Percentiles rank a stretch among this genome's conserved stretches.
Evolutionary conservation across 225 moss, liverwort and hornwort species (phyloP).

Genomic region (Pleurozium schreberi): DNA sequence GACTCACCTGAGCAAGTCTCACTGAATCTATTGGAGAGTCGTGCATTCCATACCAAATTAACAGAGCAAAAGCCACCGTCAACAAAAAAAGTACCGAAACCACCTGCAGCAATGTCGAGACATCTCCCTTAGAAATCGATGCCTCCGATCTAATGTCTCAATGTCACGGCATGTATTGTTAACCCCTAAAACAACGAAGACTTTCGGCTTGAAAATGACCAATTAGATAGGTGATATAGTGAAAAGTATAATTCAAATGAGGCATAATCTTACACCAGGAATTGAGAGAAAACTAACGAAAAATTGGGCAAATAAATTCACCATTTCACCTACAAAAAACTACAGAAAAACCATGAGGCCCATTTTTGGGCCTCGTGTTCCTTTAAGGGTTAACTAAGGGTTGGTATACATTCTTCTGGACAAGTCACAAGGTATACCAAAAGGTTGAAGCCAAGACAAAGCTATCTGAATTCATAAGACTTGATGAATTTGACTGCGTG

Average conservation of each 20-base stretch:
- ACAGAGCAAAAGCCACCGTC: constrained; percentile 58
- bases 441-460: background rate
- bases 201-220: background rate
- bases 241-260: background rate
- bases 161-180: background rate
- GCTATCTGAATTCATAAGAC: background rate
- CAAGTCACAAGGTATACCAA: background rate
- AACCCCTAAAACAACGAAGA: background rate
- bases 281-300: background rate
- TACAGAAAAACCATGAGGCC: background rate
- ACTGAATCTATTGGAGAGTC: constrained; percentile 56
- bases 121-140: background rate
- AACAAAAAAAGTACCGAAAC: constrained; percentile 58
- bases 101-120: constrained; percentile 28
- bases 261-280: background rate
- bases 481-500: background rate
- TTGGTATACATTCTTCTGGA: background rate
- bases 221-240: background rate
- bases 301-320: background rate
- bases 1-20: constrained; percentile 58
- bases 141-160: background rate
- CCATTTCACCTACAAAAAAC: background rate
- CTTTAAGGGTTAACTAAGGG: background rate
- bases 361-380: background rate
- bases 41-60: constrained; percentile 75